phyloP scores from a whole-genome alignment of 2,329 filamentous ascomycete genomes.

The Simplicillium sp. region DNA sequence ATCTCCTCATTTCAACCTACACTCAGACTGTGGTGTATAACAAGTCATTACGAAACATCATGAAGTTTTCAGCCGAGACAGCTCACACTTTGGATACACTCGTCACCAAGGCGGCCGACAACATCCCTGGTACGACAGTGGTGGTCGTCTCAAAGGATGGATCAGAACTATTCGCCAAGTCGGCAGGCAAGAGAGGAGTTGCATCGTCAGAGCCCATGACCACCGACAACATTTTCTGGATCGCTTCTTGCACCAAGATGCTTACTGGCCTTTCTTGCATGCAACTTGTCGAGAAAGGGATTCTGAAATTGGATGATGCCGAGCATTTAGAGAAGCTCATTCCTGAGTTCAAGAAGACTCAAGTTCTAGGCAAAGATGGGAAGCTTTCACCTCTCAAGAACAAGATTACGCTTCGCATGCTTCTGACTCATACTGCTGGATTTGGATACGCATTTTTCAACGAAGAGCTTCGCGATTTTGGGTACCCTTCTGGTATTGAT shows the following conservation, averaged over 20 bases:
- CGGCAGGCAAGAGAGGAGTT: constrained; percentile 36
- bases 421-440: constrained; percentile 45
- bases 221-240: constrained; percentile 50
- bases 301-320: constrained; percentile 36
- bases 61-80: no score
- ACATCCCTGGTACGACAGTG: constrained; percentile 33
- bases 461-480: constrained; percentile 34
- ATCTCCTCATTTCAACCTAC: no score
- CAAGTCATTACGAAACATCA: no score
- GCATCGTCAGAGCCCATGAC: constrained; percentile 40
- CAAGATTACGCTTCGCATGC: constrained; percentile 45
- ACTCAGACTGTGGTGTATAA: no score
- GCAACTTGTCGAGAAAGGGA: constrained; percentile 46
- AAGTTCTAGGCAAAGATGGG: constrained; percentile 31
- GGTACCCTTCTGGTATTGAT: constrained; percentile 39
- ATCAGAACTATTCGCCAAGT: constrained; percentile 29
- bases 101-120: neutral
- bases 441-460: constrained; percentile 50
- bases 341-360: constrained; percentile 37
- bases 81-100: neutral
- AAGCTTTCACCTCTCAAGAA: constrained; percentile 32
- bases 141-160: constrained; percentile 33
- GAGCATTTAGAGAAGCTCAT: constrained; percentile 34
- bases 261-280: constrained; percentile 41
- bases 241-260: constrained; percentile 50